These are phyloP conservation scores for Verticillium tricorpus DNA, from an alignment of 2,329 filamentous ascomycete genomes.

Conservation along the genomic window DNA sequence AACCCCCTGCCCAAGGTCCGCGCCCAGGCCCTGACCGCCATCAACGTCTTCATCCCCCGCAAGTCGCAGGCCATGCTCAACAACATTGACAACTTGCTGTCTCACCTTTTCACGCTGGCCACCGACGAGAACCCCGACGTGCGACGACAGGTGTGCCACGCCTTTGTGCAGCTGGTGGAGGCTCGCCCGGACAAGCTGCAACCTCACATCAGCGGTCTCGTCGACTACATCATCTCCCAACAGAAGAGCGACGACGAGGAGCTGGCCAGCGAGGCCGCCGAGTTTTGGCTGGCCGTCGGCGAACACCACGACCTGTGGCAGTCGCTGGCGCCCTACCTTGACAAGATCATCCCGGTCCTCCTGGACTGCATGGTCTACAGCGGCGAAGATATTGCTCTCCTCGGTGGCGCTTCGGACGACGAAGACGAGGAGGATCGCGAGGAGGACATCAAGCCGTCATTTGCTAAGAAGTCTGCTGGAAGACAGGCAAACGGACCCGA, in stretches of 20 bases:
- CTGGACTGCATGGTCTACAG: slow-evolving; percentile 95
- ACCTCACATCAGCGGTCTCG: slow-evolving; percentile 80
- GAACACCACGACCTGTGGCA: slow-evolving; percentile 80
- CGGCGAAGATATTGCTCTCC: slow-evolving; percentile 82
- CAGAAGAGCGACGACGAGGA: slow-evolving; percentile 86
- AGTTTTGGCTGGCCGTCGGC: slow-evolving; percentile 94
- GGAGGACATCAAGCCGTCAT: slow-evolving; percentile 88
- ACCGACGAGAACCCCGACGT: slow-evolving; percentile 76
- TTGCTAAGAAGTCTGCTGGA: slow-evolving; percentile 61
- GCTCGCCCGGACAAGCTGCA: slow-evolving; percentile 84
- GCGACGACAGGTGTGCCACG: slow-evolving; percentile 85
- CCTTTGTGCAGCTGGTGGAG: slow-evolving; percentile 89
- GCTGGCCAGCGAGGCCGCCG: slow-evolving; percentile 86
- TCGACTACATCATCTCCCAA: slow-evolving; percentile 89
- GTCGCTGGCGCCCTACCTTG: slow-evolving; percentile 70
- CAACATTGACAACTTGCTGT: slow-evolving; percentile 75
- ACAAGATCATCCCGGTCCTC: slow-evolving; percentile 83
- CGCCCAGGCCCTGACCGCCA: slow-evolving; percentile 71
- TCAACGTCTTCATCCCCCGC: slow-evolving; percentile 88
- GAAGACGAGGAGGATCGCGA: slow-evolving; percentile 86
- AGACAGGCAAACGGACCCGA: slow-evolving; percentile 53
- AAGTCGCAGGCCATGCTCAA: slow-evolving; percentile 78
- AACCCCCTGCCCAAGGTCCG: slow-evolving; percentile 74
- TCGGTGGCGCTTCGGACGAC: slow-evolving; percentile 82
- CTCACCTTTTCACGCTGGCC: slow-evolving; percentile 77